These are phyloP conservation scores for Piloderma croceum DNA, from an alignment of 768 basidiomycete genomes.

Conservation along the genomic window DNA sequence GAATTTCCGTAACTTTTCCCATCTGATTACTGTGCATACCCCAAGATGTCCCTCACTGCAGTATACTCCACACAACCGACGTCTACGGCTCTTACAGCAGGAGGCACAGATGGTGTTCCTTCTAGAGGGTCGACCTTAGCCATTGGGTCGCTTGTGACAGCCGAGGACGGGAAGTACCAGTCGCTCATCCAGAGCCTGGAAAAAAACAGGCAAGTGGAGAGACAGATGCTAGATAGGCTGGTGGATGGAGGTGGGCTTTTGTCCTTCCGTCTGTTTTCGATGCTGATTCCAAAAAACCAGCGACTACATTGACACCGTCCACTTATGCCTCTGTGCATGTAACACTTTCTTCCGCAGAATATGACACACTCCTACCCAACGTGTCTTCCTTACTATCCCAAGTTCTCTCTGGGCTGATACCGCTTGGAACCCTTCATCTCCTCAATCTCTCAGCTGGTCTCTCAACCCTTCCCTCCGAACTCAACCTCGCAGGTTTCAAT, in stretches of 20 bases:
- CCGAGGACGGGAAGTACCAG: slow-evolving; percentile 77
- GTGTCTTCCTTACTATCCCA: slow-evolving; percentile 53
- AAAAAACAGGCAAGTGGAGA: slow-evolving; percentile 54
- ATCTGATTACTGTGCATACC: too few species aligned
- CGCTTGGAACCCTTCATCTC: slow-evolving; percentile 66
- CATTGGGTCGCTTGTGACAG: slow-evolving; percentile 74
- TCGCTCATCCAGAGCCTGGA: slow-evolving; percentile 57
- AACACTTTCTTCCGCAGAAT: slow-evolving; percentile 59
- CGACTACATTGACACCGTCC: slow-evolving; percentile 47
- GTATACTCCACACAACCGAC: slow-evolving; percentile 30
- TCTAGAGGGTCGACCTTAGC: slow-evolving; percentile 50
- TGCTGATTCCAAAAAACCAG: slow-evolving; percentile 31
- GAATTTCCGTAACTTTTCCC: too few species aligned
- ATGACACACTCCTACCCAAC: slow-evolving; percentile 48
- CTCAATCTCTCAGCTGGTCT: slow-evolving; percentile 45
- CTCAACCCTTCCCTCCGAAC: slow-evolving; percentile 46
- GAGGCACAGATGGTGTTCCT: too few species aligned
- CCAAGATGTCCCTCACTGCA: slow-evolving; percentile 59
- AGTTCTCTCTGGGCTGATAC: slow-evolving; percentile 53
- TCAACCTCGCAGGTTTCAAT: slow-evolving; percentile 62
- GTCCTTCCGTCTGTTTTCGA: neutral
- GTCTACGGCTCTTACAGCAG: slow-evolving; percentile 17
- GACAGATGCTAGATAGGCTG: slow-evolving; percentile 77
- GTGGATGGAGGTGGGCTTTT: slow-evolving; percentile 64
- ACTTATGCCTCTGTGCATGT: slow-evolving; percentile 64